Evolutionary conservation across 2,329 filamentous ascomycete species (phyloP).

Genomic region (Ceratocystis cacaofunesta): DNA sequence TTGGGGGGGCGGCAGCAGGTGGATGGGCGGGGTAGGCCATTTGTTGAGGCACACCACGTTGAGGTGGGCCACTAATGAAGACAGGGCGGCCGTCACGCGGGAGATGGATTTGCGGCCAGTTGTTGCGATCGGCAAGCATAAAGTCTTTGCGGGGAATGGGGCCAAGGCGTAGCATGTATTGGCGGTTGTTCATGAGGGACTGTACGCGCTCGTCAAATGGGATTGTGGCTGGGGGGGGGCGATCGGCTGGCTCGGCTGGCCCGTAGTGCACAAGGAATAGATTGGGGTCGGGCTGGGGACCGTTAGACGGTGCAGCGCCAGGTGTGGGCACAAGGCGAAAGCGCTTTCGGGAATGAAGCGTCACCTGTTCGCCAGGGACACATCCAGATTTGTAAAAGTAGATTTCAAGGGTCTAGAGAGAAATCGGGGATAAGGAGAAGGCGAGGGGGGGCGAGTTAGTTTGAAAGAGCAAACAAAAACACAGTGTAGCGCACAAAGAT

Average conservation of each 20-base stretch:
- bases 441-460: conserved; percentile 4
- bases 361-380: conserved; percentile 56
- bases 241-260: conserved; percentile 56
- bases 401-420: conserved; percentile 65
- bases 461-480: neutral
- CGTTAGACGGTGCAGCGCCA: conserved; percentile 47
- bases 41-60: conserved; percentile 39
- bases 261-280: conserved; percentile 89
- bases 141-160: conserved; percentile 84
- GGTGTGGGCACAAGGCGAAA: conserved; percentile 70
- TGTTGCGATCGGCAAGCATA: conserved; percentile 76
- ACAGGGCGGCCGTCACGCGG: conserved; percentile 41
- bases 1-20: conserved; percentile 33
- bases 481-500: neutral
- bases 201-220: conserved; percentile 48
- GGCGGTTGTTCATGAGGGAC: conserved; percentile 43
- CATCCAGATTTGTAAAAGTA: conserved; percentile 72
- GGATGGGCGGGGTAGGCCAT: conserved; percentile 48
- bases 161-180: conserved; percentile 56
- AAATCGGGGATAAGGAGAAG: neutral
- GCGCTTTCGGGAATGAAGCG: conserved; percentile 65
- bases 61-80: conserved; percentile 31
- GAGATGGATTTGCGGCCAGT: conserved; percentile 75
- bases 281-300: conserved; percentile 59
- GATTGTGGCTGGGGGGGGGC: conserved; percentile 54